Evolutionary conservation across 1,284 basidiomycete genomes (phyloP).

Genomic region (Ceratobasidium sp.): DNA sequence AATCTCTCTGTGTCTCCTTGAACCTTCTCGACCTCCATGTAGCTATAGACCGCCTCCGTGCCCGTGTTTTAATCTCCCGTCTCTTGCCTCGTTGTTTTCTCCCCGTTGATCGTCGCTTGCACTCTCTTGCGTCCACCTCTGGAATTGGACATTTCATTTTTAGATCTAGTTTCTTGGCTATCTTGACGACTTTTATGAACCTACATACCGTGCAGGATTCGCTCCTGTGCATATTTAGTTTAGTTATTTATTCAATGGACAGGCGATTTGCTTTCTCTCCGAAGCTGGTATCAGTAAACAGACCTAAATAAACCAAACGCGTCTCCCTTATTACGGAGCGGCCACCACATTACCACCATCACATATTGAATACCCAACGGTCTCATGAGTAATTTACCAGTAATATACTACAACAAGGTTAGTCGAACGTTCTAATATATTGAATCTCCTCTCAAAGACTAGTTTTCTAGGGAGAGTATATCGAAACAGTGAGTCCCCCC

Average conservation of each 20-base stretch:
- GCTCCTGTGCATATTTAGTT: neutral
- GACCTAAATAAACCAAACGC: neutral
- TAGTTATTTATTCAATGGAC: conserved; percentile 31
- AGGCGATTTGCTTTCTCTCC: neutral
- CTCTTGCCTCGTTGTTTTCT: neutral
- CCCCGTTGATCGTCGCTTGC: neutral
- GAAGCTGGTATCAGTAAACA: no score
- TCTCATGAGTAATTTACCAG: conserved; percentile 14
- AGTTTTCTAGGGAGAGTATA: conserved; percentile 69
- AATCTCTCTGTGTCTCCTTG: no score
- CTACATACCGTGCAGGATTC: neutral
- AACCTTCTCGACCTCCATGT: conserved; percentile 3
- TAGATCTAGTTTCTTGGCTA: neutral
- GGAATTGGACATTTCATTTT: conserved; percentile 33
- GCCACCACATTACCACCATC: neutral
- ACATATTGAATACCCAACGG: no score
- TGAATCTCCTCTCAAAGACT: neutral
- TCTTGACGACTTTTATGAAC: conserved; percentile 29
- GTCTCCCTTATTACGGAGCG: neutral
- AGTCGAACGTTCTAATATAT: neutral
- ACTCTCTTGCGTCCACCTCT: conserved; percentile 22
- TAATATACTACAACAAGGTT: conserved; percentile 36
- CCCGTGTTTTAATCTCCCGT: conserved; percentile 11
- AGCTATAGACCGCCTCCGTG: conserved; percentile 18
- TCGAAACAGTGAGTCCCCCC: conserved; percentile 71